Evolutionary conservation across 1,284 basidiomycete genomes (phyloP), one percentile per base, ranked within the genome.

Genomic region (Puccinia triticina): DNA sequence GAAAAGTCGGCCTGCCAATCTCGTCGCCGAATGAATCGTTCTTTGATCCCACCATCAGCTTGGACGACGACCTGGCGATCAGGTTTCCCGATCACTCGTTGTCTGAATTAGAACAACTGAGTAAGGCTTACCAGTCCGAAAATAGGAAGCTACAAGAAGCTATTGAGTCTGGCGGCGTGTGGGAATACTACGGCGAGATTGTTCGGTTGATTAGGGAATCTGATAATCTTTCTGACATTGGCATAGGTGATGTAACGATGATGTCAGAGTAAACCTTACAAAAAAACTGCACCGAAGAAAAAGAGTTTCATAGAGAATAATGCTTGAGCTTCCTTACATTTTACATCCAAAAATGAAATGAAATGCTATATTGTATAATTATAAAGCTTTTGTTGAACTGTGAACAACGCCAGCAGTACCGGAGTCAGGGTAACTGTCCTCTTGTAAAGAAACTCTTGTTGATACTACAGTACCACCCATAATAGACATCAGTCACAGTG

Each of bases 101-200:
- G 11, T 48, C 14, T 34, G 78, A 80, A 73, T 32, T 80, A 29
- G 78, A 80, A 40, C 78, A 80, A n/a, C 37, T 80, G 12, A 59
- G 43, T 23, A 29, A 59, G 16, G 78, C 59, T 29, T 80, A 73
- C 53, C 67, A 73, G 59, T 34, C 40, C 50, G 78, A 80, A 50
- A 80, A 80, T 26, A 48, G 66, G 8, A 72, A 46, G 69, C 43
- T 80, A 29, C 66, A 80, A 64, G 78, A 80, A 29, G 23, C 69
- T 5, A 72, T 80, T 40, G 78, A 80, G 43, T 23, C 40, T 14
- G 78, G 66, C 34, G 78, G 78, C n/a, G 48, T 80, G 37, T 59
- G 55, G 78, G 78, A 80, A 16, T 80, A 59, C 46, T 71, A 80
- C 59, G 69, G 66, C 46, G 78, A 80, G 40, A 80, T 80, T 32